Evolutionary conservation across 2,329 filamentous ascomycete species (phyloP), one percentile per base, ranked within the genome.

Genomic region (Aspergillus sp.): DNA sequence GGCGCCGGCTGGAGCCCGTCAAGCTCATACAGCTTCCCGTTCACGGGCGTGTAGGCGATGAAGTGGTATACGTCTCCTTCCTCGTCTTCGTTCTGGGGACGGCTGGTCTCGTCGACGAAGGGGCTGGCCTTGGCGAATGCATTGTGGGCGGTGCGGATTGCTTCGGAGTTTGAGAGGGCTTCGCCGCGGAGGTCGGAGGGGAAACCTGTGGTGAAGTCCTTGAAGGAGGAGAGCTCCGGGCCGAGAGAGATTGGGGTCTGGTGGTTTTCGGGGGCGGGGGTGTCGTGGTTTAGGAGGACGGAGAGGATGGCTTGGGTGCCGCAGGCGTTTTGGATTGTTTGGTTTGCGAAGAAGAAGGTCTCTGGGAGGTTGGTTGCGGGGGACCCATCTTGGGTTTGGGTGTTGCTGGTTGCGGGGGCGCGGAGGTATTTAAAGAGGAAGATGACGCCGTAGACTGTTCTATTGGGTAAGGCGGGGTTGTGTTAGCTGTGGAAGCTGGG

Each of bases 291-390:
- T 65, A 99, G 81, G 33, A 98, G 83, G 54, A 98, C 90, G 53
- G 90, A 95, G 41, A 99, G 85, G 47, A 99, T 85, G 3, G 95
- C 95, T 75, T 99, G 95, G 15, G 95, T 99, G 45, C 93, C 95
- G 78, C 95, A 99, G 7, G 95, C 95, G 76, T 99, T 99, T 77
- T 98, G 93, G 73, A 99, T 99, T 4, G 93, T 98, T 79, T 99
- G 95, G 30, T 89, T 87, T 4, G 95, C 95, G 77, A 99, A 99
- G 83, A 96, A 99, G 68, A 96, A 83, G 62, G 91, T 24, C 6
- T 20, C 27, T 5, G 42, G 51, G 33, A 41, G 87, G 17, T 89
- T 81, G 13, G 91, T 91, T 15, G 81, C 92, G 75, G 91, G 96
- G 34, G 79, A 81, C 60, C 95, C 95, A 73, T 98, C 93, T 63